Evolutionary conservation across 306 rosid species (phyloP).

Genomic region (Vigna unguiculata): DNA sequence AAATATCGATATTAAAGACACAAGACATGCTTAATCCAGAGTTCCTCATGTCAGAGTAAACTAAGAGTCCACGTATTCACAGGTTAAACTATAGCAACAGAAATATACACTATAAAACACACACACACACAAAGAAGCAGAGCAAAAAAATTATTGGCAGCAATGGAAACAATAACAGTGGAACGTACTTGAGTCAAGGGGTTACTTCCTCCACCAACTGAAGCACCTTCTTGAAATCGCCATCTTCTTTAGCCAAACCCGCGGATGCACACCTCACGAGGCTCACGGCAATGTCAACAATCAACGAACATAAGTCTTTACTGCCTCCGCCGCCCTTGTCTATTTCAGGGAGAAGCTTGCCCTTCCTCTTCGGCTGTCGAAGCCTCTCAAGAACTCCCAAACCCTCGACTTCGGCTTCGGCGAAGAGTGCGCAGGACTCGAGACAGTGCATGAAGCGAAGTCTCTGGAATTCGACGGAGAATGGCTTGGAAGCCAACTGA

Average conservation of each 20-base stretch:
- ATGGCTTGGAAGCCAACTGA: slow-evolving; percentile 70
- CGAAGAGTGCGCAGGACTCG: too few species aligned
- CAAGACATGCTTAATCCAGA: neutral
- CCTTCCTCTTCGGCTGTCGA: too few species aligned
- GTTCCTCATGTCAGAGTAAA: neutral
- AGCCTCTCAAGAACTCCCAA: too few species aligned
- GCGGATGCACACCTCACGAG: too few species aligned
- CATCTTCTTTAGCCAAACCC: slow-evolving; percentile 54
- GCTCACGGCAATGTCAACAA: too few species aligned
- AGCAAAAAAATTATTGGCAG: neutral
- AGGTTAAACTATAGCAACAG: neutral
- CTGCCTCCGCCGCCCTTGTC: too few species aligned
- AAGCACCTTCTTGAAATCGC: slow-evolving; percentile 56
- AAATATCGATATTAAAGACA: too few species aligned
- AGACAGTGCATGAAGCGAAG: slow-evolving; percentile 66
- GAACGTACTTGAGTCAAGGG: slow-evolving; percentile 74
- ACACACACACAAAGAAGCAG: neutral
- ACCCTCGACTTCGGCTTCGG: too few species aligned
- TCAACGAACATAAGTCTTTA: too few species aligned
- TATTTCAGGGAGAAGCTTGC: too few species aligned
- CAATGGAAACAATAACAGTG: slow-evolving; percentile 22
- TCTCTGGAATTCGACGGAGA: slow-evolving; percentile 58
- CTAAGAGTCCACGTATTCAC: neutral
- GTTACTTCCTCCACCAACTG: slow-evolving; percentile 72
- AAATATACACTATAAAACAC: too few species aligned